Base-by-base conservation (phyloP, 768 basidiomycete genomes). In the Terana coerulea region DNA sequence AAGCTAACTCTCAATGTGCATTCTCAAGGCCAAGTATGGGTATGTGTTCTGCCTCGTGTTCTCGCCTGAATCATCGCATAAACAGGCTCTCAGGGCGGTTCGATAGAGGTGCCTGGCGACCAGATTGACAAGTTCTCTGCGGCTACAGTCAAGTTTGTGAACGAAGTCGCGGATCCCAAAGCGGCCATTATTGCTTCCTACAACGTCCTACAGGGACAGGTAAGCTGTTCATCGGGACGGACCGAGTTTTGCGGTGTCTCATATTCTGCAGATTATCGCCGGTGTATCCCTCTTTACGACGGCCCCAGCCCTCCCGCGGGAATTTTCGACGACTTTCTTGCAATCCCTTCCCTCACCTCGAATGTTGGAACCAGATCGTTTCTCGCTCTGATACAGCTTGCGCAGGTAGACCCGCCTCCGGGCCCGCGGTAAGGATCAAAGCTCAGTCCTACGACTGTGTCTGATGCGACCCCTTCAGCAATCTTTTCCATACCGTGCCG, bases 21-120 rank as follows among this genome's bases (percentile, higher is more conserved):
- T 59, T 75, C 83, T 6, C 81, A 84, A 65, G 65, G 67, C 0
- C 61, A 75, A 63, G 77, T 86, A 49, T 86, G 81, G 83, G 83
- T 84, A 65, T 12, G 75, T 34, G 17, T 34, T 10, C 33, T 10
- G 17, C 33, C 10, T 34, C 10, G 33, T 17, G 17, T 17, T 34
- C 33, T 34, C n/a, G 10, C 33, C 33, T 34, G 33, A 34, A n/a
- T 17, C n/a, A 10, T 10, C n/a, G n/a, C n/a, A n/a, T n/a, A 10
- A 34, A 10, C n/a, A 10, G 10, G 33, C 33, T 34, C 33, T 17
- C 44, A 82, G 81, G 81, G 79, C 6, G 83, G 82, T 0, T 15
- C 72, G 1, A 71, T 82, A 24, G 62, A 53, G 4, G 68, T 62
- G 33, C 51, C 58, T 2, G 52, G 17, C 10, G 54, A 54, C 26